Conservation (phyloP, 306 rosid species). For the Pueraria montana region DNA sequence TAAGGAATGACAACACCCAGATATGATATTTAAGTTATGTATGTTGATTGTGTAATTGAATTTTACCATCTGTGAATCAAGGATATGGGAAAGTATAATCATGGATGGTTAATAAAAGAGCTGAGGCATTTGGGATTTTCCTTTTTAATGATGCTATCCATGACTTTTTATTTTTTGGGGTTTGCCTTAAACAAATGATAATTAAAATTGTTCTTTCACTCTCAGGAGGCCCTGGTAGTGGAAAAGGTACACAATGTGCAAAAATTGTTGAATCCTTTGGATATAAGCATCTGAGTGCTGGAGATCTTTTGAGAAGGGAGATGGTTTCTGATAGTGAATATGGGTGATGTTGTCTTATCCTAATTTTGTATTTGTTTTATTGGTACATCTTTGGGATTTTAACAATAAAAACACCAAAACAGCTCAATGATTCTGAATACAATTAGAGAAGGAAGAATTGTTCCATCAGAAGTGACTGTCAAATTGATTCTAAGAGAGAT, state of each 20-base stretch:
- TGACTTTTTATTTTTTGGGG: background rate
- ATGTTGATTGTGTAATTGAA: conserved; percentile 1
- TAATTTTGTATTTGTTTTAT: conserved; percentile 39
- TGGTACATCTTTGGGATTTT: conserved; percentile 23
- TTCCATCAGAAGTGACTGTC: conserved; percentile 90
- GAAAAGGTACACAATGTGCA: conserved; percentile 94
- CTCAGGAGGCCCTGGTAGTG: conserved; percentile 97
- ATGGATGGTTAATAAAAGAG: conserved; percentile 14
- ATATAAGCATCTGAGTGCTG: conserved; percentile 94
- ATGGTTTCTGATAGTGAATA: conserved; percentile 70
- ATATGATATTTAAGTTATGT: conserved; percentile 4
- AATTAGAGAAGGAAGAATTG: conserved; percentile 86
- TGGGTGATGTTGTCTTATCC: conserved; percentile 65
- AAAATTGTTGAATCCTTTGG: conserved; percentile 86
- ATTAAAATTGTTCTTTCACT: conserved; percentile 30
- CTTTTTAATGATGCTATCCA: conserved; percentile 25
- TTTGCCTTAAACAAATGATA: conserved; percentile 37
- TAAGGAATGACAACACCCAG: conserved; percentile 15
- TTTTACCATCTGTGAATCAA: background rate
- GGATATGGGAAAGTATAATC: conserved; percentile 12
- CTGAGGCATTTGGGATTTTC: background rate
- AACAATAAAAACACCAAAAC: conserved; percentile 53
- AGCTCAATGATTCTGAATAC: conserved; percentile 81
- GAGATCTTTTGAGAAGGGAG: conserved; percentile 93
- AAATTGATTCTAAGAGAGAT: conserved; percentile 82